phyloP scores from a whole-genome alignment of 768 basidiomycete species.

The Tulasnella sp. region DNA sequence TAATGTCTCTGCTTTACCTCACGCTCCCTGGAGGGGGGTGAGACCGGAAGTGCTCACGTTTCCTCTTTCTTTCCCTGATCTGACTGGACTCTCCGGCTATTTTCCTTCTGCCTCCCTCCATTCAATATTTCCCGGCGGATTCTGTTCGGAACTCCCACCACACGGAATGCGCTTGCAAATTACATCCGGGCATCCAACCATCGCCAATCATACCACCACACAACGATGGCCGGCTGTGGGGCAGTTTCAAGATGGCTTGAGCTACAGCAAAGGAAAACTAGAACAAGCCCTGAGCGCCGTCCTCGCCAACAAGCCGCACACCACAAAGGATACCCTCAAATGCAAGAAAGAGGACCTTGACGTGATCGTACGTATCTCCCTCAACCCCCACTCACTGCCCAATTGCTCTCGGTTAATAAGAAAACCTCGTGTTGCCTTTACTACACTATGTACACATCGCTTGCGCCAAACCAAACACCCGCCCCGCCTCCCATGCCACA shows the following conservation, averaged over 20 bases:
- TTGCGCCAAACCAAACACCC: background rate
- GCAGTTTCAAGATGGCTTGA: conserved; percentile 9
- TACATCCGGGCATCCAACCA: background rate
- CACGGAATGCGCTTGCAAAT: too few species aligned
- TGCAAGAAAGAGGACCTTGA: conserved; percentile 8
- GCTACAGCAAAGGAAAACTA: conserved; percentile 3
- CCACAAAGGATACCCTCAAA: conserved; percentile 1
- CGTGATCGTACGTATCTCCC: conserved; percentile 3
- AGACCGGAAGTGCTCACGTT: background rate
- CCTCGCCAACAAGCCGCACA: background rate
- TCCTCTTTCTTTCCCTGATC: background rate
- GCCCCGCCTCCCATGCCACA: background rate
- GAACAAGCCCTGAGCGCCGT: conserved; percentile 1
- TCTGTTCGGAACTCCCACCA: background rate
- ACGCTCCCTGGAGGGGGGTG: background rate
- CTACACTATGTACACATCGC: background rate
- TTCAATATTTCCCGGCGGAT: background rate
- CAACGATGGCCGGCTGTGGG: background rate
- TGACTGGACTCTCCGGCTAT: background rate
- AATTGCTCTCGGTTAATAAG: background rate
- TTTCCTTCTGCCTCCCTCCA: background rate
- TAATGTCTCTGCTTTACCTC: background rate
- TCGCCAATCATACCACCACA: background rate
- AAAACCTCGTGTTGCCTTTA: background rate
- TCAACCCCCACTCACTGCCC: background rate